Evolutionary conservation across 768 basidiomycete species (phyloP).

Genomic region (Goffeauzyma gilvescens): DNA sequence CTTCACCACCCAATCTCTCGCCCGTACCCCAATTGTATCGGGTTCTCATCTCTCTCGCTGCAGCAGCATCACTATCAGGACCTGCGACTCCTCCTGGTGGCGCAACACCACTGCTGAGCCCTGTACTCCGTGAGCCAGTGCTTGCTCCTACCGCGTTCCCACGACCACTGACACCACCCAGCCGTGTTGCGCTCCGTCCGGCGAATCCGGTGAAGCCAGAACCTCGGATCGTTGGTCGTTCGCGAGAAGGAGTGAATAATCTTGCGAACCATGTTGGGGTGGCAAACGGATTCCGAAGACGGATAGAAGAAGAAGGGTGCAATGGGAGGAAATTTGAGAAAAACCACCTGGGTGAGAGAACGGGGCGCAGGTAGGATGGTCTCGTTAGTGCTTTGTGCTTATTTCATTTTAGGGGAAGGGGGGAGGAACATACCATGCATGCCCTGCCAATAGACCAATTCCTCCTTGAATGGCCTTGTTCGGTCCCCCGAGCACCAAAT

Average conservation of each 20-base stretch:
- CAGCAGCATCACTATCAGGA: slow-evolving; percentile 6
- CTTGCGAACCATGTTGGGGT: slow-evolving; percentile 16
- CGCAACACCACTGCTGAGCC: too few relatives aligned
- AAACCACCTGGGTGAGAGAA: slow-evolving; percentile 24
- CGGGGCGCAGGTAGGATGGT: not conserved
- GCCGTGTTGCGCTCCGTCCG: not conserved
- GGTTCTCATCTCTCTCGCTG: slow-evolving; percentile 14
- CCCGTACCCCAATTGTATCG: slow-evolving; percentile 24
- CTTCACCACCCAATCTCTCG: slow-evolving; percentile 25
- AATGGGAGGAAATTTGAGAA: slow-evolving; percentile 23
- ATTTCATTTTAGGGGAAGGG: not conserved
- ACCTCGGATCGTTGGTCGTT: slow-evolving; percentile 3
- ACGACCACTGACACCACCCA: not conserved
- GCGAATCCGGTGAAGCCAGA: slow-evolving; percentile 6
- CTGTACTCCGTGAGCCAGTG: too few relatives aligned
- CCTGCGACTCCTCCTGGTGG: not conserved
- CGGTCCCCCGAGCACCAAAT: slow-evolving; percentile 25
- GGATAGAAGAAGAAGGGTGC: slow-evolving; percentile 20
- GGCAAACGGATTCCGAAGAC: slow-evolving; percentile 20
- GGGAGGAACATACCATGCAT: slow-evolving; percentile 19
- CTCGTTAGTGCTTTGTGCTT: not conserved
- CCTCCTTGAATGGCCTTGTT: slow-evolving; percentile 24
- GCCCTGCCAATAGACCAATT: slow-evolving; percentile 26
- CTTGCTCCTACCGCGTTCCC: slow-evolving; percentile 5
- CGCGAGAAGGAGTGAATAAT: slow-evolving; percentile 10